These are phyloP conservation scores for Deakozyma indianensis DNA, from an alignment of 805 yeast species.

Conservation along the genomic window DNA sequence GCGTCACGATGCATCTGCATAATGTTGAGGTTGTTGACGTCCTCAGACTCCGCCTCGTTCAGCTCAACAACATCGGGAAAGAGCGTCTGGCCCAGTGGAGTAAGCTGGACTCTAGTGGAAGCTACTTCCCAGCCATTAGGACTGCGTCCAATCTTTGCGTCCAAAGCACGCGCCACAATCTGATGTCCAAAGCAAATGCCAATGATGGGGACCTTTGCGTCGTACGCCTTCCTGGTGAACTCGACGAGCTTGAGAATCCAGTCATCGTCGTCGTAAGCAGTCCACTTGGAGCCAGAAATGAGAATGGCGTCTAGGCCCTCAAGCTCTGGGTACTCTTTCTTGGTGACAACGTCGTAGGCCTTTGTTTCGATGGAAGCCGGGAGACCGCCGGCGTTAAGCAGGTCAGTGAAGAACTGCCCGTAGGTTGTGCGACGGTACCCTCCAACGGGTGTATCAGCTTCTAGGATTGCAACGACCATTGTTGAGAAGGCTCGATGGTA, in stretches of 20 bases:
- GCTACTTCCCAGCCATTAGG: slow-evolving; percentile 66
- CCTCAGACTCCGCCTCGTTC: slow-evolving; percentile 8
- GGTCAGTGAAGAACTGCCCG: slow-evolving; percentile 17
- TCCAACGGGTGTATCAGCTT: slow-evolving; percentile 20
- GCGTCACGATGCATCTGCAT: slow-evolving; percentile 49
- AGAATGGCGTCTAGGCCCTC: slow-evolving; percentile 19
- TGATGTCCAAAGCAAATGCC: slow-evolving; percentile 90
- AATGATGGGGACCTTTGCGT: slow-evolving; percentile 11
- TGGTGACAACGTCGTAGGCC: slow-evolving; percentile 18
- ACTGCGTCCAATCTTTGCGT: slow-evolving; percentile 42
- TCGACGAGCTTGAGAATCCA: slow-evolving; percentile 24
- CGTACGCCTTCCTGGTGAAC: slow-evolving; percentile 12
- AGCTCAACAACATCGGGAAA: slow-evolving; percentile 15
- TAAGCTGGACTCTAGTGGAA: slow-evolving; percentile 33
- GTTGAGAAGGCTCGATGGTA: slow-evolving; percentile 2
- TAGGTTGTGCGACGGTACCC: slow-evolving; percentile 16
- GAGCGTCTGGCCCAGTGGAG: slow-evolving; percentile 26
- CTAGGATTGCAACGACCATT: slow-evolving; percentile 19
- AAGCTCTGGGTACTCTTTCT: slow-evolving; percentile 15
- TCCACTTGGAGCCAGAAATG: slow-evolving; percentile 24
- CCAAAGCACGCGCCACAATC: slow-evolving; percentile 51
- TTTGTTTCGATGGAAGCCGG: slow-evolving; percentile 7
- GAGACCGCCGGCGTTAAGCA: slow-evolving; percentile 16
- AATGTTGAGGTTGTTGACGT: slow-evolving; percentile 20
- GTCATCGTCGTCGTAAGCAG: slow-evolving; percentile 19